These are phyloP conservation scores for Zoysia pacifica DNA, from an alignment of 176 grass and related monocot genomes.

Conservation along the genomic window DNA sequence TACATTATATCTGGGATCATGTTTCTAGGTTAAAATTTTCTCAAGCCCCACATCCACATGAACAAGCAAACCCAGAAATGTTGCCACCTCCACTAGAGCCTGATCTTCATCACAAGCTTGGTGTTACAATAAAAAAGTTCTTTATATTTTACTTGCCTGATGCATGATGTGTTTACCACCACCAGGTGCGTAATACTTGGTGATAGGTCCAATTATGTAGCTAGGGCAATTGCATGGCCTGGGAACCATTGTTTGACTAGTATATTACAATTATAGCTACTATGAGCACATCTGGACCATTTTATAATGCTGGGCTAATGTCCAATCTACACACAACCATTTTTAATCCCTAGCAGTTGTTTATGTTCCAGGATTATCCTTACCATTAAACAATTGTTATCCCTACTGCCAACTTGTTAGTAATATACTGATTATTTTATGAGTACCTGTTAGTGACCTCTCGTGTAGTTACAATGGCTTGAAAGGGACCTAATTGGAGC, in stretches of 20 bases:
- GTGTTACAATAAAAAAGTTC: constrained; percentile 1
- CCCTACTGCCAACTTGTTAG: constrained; percentile 35
- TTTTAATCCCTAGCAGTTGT: constrained; percentile 33
- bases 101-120: constrained; percentile 42
- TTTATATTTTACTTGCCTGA: constrained; percentile 35
- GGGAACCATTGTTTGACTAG: too few species aligned
- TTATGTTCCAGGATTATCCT: constrained; percentile 41
- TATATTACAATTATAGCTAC: not conserved
- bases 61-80: constrained; percentile 45
- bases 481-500: constrained; percentile 32
- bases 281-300: constrained; percentile 33
- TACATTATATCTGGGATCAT: constrained; percentile 42
- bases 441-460: constrained; percentile 42
- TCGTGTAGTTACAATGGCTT: constrained; percentile 35
- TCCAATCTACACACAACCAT: constrained; percentile 30
- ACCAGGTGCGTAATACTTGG: not conserved
- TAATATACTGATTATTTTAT: constrained; percentile 41
- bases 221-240: not conserved
- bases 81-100: constrained; percentile 33
- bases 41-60: constrained; percentile 15
- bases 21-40: constrained; percentile 47
- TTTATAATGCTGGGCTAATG: constrained; percentile 36
- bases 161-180: constrained; percentile 46
- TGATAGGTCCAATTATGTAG: constrained; percentile 22
- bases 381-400: constrained; percentile 42